Evolutionary conservation across 2,329 filamentous ascomycete genomes (phyloP).

Genomic region (Talaromyces sp.): DNA sequence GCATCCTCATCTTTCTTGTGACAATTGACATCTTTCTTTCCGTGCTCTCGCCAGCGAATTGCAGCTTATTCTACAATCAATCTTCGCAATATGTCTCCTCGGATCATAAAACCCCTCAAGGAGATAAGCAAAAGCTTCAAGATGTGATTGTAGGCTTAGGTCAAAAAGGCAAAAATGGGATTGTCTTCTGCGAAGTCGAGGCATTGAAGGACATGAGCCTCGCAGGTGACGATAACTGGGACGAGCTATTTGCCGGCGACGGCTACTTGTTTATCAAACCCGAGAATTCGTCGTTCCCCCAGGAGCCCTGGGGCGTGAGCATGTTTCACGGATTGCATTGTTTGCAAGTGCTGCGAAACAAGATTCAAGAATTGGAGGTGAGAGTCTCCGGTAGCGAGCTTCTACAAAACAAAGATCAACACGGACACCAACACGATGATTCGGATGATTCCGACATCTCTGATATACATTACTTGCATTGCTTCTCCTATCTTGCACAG

Average conservation of each 20-base stretch:
- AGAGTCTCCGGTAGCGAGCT: neutral
- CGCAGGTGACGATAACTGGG: constrained; percentile 13
- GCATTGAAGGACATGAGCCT: constrained; percentile 9
- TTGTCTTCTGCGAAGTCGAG: constrained; percentile 3
- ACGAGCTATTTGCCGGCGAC: neutral
- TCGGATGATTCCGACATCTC: neutral
- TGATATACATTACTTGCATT: constrained; percentile 17
- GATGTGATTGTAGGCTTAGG: neutral
- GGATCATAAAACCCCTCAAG: neutral
- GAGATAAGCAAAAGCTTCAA: neutral
- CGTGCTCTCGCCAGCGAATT: constrained; percentile 1
- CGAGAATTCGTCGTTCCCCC: neutral
- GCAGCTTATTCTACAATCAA: neutral
- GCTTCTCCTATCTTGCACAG: constrained; percentile 19
- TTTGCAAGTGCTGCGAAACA: constrained; percentile 15
- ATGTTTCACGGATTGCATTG: constrained; percentile 21
- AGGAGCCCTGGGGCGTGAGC: constrained; percentile 18
- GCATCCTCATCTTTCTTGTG: constrained; percentile 9
- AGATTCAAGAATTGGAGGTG: constrained; percentile 7
- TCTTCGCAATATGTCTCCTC: neutral
- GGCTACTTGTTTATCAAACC: constrained; percentile 8
- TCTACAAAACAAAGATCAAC: neutral
- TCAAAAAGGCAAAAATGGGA: neutral
- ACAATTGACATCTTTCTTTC: constrained; percentile 15
- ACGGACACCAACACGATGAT: neutral